Conservation (phyloP, 1,284 basidiomycete species). For the Vanrija sp. region DNA sequence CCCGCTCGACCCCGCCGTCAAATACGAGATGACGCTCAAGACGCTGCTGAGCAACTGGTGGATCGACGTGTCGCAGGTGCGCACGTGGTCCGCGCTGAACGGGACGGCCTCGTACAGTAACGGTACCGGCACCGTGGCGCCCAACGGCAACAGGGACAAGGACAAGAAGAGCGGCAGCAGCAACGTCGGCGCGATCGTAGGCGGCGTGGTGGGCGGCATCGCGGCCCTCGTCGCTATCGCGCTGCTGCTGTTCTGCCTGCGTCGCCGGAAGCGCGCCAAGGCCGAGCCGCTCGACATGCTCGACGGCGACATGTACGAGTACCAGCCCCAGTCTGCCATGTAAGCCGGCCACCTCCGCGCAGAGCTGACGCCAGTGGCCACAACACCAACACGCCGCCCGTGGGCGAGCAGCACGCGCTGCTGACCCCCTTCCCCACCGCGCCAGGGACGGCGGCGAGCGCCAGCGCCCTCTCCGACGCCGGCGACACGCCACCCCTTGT, state of each 20-base stretch:
- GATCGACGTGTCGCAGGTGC: conserved; percentile 1
- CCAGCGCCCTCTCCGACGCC: too few species aligned
- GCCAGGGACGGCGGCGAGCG: not conserved
- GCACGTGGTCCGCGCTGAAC: not conserved
- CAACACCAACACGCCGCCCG: too few species aligned
- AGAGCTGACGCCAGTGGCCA: too few species aligned
- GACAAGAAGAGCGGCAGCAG: not conserved
- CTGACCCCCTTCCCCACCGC: not conserved
- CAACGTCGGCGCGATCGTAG: not conserved
- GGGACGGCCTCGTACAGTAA: not conserved
- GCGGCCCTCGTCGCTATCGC: not conserved
- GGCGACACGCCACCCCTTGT: too few species aligned
- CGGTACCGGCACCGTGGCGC: too few species aligned
- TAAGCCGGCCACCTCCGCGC: not conserved
- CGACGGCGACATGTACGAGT: not conserved
- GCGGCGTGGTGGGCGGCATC: not conserved
- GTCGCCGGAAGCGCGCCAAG: not conserved
- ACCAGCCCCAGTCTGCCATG: not conserved
- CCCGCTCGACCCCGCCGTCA: not conserved
- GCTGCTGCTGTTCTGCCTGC: not conserved
- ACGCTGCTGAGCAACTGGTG: conserved; percentile 1
- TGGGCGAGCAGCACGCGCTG: not conserved
- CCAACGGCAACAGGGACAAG: not conserved
- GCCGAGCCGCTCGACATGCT: not conserved
- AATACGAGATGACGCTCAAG: not conserved